A percentile compares a stretch with the other conserved stretches of the same genome.
Conservation (phyloP, 306 rosid genomes). For the Prunus fruticosa region DNA sequence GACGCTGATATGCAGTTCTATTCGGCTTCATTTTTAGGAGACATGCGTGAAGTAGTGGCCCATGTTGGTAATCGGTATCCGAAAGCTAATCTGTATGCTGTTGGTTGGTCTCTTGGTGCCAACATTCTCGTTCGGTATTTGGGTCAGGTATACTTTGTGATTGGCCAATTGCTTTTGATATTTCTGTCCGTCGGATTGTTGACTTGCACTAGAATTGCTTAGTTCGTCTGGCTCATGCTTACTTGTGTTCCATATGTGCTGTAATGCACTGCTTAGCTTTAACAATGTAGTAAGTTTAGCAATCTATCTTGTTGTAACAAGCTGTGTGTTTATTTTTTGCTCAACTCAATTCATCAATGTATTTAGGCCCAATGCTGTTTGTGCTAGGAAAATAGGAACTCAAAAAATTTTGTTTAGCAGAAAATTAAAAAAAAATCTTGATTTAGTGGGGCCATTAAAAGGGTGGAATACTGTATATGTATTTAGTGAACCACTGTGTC, state of each 20-base stretch:
- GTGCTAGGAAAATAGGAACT: background rate
- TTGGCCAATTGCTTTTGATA: background rate
- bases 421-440: background rate
- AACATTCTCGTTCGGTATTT: constrained; percentile 89
- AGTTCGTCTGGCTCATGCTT: background rate
- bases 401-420: background rate
- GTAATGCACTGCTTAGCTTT: background rate
- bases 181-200: background rate
- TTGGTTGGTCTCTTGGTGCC: constrained; percentile 98
- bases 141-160: constrained; percentile 56
- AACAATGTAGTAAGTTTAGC: background rate
- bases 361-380: background rate
- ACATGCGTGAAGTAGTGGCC: constrained; percentile 67
- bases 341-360: background rate
- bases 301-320: background rate
- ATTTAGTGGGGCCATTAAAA: background rate
- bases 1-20: constrained; percentile 75
- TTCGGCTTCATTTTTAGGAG: constrained; percentile 95
- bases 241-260: background rate
- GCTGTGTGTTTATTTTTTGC: background rate
- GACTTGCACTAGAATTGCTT: background rate
- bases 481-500: background rate
- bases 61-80: constrained; percentile 68
- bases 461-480: background rate
- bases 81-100: constrained; percentile 72